Conservation (phyloP, 805 yeast species). For the Yarrowia sp. region DNA sequence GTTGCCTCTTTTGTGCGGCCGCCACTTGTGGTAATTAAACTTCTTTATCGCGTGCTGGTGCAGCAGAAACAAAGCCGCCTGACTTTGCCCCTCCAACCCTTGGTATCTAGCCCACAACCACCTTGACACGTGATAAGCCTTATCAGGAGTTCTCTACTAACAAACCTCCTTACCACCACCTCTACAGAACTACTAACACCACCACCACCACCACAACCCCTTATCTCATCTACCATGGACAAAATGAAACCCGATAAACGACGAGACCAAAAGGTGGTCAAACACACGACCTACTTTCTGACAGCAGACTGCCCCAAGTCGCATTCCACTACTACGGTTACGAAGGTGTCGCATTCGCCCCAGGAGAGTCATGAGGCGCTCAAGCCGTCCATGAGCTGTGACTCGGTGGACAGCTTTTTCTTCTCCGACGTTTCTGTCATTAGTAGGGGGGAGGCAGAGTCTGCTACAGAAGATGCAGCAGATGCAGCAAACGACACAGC, state of each 20-base stretch:
- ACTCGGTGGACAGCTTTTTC: slow-evolving; percentile 34
- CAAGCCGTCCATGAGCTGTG: slow-evolving; percentile 9
- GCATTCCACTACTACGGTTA: slow-evolving; percentile 21
- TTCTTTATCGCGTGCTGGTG: slow-evolving; percentile 25
- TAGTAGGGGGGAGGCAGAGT: not conserved
- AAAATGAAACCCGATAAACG: not conserved
- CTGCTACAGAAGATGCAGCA: not conserved
- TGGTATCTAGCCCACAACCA: not conserved
- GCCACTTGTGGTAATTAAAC: slow-evolving; percentile 12
- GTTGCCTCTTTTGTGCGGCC: slow-evolving; percentile 3
- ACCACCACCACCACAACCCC: not conserved
- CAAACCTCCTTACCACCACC: not conserved
- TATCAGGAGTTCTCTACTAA: not conserved
- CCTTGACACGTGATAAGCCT: not conserved
- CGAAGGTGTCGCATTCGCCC: slow-evolving; percentile 12
- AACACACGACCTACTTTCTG: slow-evolving; percentile 17
- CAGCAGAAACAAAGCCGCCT: slow-evolving; percentile 23
- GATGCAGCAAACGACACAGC: not conserved
- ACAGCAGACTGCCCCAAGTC: slow-evolving; percentile 24
- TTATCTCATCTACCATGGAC: not conserved
- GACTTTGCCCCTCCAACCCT: slow-evolving; percentile 15
- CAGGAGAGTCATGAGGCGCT: not conserved
- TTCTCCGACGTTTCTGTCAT: slow-evolving; percentile 1
- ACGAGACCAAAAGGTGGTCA: not conserved
- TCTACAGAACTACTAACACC: not conserved